Evolutionary conservation across 2,329 filamentous ascomycete genomes (phyloP).

Genomic region (Penicillium sp.): DNA sequence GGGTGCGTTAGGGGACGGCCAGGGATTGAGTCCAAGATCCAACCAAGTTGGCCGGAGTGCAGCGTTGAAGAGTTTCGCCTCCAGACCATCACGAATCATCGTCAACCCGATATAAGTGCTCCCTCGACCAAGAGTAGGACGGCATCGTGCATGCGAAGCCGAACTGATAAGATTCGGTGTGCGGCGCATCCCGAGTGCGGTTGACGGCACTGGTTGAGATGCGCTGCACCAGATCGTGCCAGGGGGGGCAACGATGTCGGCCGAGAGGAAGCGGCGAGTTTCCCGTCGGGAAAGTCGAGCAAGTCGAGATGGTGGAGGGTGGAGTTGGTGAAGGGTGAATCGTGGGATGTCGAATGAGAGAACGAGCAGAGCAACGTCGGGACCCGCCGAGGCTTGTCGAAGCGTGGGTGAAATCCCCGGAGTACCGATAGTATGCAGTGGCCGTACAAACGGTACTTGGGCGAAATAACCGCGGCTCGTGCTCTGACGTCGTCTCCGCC

Average conservation of each 20-base stretch:
- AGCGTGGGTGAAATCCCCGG: too few relatives aligned
- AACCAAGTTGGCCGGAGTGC: background rate
- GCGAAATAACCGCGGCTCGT: constrained; percentile 19
- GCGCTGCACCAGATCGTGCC: constrained; percentile 4
- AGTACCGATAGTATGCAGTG: too few relatives aligned
- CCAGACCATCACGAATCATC: background rate
- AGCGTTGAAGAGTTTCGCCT: background rate
- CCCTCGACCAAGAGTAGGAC: background rate
- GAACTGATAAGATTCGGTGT: constrained; percentile 17
- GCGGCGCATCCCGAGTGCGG: constrained; percentile 20
- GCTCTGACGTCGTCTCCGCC: constrained; percentile 24
- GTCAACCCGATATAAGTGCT: background rate
- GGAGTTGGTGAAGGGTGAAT: background rate
- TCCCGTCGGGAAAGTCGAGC: constrained; percentile 24
- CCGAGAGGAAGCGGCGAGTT: constrained; percentile 24
- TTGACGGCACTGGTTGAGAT: background rate
- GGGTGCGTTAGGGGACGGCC: background rate
- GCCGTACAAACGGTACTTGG: too few relatives aligned
- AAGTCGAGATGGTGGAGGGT: background rate
- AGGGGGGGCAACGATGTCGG: constrained; percentile 17
- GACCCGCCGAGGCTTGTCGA: background rate
- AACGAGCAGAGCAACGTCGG: background rate
- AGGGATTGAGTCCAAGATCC: background rate
- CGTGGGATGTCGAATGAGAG: background rate
- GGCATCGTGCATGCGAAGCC: background rate